Conservation (phyloP, 495 filamentous ascomycete genomes). For the Evernia prunastri region DNA sequence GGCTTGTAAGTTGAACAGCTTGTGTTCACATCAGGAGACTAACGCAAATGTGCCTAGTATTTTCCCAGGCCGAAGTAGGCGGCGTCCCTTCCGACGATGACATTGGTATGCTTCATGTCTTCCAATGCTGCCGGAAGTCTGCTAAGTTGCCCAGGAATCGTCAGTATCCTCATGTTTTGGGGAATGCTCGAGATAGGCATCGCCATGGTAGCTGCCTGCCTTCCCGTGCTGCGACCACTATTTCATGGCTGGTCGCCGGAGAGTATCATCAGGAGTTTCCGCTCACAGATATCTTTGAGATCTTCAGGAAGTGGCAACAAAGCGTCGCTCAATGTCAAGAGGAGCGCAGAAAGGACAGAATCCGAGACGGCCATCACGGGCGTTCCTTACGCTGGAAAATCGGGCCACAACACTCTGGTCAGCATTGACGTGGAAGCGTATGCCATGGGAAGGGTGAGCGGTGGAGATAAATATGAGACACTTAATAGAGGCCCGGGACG, state of each 20-base stretch:
- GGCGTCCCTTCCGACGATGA: constrained; percentile 1
- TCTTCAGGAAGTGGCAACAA: not conserved
- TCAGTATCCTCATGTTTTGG: constrained; percentile 2
- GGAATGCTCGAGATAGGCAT: constrained; percentile 35
- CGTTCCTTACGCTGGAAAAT: not conserved
- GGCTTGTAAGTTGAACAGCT: not conserved
- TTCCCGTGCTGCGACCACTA: constrained; percentile 43
- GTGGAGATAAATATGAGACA: not conserved
- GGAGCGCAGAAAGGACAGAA: not conserved
- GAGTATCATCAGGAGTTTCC: constrained; percentile 1
- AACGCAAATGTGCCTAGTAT: not conserved
- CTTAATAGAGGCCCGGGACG: not conserved
- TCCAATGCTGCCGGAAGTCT: too few species aligned
- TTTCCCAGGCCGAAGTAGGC: not conserved
- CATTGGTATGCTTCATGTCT: not conserved
- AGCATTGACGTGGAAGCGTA: not conserved
- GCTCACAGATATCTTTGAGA: not conserved
- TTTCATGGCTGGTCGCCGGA: constrained; percentile 24
- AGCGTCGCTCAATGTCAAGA: not conserved
- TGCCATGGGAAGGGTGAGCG: not conserved
- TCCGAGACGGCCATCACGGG: not conserved
- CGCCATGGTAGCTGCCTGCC: constrained; percentile 42
- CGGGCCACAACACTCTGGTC: not conserved
- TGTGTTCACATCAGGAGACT: not conserved
- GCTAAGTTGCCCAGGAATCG: not conserved